A percentile compares a stretch with the other conserved stretches of the same genome.
These are phyloP conservation scores for Oryza meyeriana DNA, from an alignment of 176 grass and related monocot species.

Conservation along the genomic window DNA sequence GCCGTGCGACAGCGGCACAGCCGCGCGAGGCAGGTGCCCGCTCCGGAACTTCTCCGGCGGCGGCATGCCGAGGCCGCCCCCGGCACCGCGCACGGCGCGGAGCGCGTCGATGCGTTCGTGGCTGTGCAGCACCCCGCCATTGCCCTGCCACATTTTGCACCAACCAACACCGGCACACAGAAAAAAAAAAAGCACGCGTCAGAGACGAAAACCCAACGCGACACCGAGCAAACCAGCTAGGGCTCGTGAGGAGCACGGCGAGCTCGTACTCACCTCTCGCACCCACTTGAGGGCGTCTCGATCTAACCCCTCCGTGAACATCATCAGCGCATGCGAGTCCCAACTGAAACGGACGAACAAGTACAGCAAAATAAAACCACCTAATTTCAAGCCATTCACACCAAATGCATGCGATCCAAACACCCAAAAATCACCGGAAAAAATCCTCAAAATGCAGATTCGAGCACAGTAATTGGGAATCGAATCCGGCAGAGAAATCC, in stretches of 20 bases:
- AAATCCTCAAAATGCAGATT: slow-evolving; percentile 4
- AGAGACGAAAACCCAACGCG: slow-evolving; percentile 7
- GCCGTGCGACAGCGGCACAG: slow-evolving; percentile 55
- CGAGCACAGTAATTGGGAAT: slow-evolving; percentile 14
- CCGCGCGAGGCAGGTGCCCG: slow-evolving; percentile 59
- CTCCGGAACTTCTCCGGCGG: slow-evolving; percentile 91
- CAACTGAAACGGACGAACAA: slow-evolving; percentile 37
- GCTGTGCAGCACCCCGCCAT: slow-evolving; percentile 36
- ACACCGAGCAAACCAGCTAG: slow-evolving; percentile 7
- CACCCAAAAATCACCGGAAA: neutral
- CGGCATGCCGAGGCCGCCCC: slow-evolving; percentile 67
- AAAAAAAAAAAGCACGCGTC: slow-evolving; percentile 9
- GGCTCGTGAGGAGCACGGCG: neutral
- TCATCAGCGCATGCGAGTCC: slow-evolving; percentile 47
- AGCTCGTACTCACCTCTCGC: slow-evolving; percentile 56
- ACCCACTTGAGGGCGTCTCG: slow-evolving; percentile 82
- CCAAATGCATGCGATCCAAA: slow-evolving; percentile 29
- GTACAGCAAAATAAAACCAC: slow-evolving; percentile 23
- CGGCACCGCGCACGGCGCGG: slow-evolving; percentile 33
- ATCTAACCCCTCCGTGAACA: slow-evolving; percentile 97
- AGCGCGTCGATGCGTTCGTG: slow-evolving; percentile 60
- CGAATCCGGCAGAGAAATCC: slow-evolving; percentile 15
- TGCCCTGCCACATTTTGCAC: slow-evolving; percentile 32
- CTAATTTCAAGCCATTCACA: neutral
- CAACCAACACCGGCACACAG: neutral